A percentile compares a stretch with the other conserved stretches of the same genome.
Evolutionary conservation across 2,329 filamentous ascomycete genomes (phyloP).

Genomic region (Sordariomycetes sp.): DNA sequence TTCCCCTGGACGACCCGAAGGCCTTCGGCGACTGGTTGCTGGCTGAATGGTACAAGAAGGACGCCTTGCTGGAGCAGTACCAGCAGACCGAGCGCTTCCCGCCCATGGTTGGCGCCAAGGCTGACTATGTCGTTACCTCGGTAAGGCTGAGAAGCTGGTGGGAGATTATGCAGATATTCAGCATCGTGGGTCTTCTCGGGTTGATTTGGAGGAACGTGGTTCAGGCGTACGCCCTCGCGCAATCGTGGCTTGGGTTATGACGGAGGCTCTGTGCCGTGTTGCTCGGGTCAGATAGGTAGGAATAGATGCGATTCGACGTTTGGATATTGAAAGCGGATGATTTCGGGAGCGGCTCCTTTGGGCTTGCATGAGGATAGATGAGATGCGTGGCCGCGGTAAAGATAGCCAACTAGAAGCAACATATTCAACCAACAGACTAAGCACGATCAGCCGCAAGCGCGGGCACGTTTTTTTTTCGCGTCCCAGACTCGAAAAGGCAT

Average conservation of each 20-base stretch:
- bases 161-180: conserved; percentile 47
- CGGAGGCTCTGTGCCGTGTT: too few species aligned
- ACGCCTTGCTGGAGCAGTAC: conserved; percentile 78
- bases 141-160: conserved; percentile 43
- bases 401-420: too few species aligned
- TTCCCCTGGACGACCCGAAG: conserved; percentile 66
- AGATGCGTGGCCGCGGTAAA: too few species aligned
- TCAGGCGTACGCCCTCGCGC: conserved; percentile 11
- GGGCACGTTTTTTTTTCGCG: too few species aligned
- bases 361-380: too few species aligned
- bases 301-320: too few species aligned
- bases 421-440: too few species aligned
- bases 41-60: conserved; percentile 86
- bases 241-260: too few species aligned
- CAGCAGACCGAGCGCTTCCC: conserved; percentile 73
- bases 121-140: conserved; percentile 46
- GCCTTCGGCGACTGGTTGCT: conserved; percentile 79
- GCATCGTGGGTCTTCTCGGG: conserved; percentile 34
- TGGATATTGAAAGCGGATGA: too few species aligned
- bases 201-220: conserved; percentile 30
- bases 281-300: too few species aligned
- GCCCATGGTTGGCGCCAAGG: conserved; percentile 43
- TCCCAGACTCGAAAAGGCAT: background rate
- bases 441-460: too few species aligned
- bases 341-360: too few species aligned